Evolutionary conservation across 2,329 filamentous ascomycete species (phyloP), one percentile per base, ranked within the genome.

Genomic region (Apiospora sp.): DNA sequence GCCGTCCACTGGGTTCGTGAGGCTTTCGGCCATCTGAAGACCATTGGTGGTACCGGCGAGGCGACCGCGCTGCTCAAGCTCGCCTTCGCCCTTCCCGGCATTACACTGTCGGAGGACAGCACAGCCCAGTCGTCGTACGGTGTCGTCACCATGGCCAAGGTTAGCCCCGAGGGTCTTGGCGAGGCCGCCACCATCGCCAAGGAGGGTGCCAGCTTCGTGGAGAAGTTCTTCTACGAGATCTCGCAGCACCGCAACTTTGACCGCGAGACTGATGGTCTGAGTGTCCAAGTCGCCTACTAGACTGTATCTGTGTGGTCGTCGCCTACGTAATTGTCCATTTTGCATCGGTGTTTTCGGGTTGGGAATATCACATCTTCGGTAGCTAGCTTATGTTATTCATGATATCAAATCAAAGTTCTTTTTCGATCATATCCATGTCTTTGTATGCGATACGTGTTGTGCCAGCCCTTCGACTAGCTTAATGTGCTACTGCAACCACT

Each of bases 1-100:
- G 92, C 92, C 0, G 79, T 93, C 1, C 92, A 96, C 84, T 96
- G 92, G 89, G 84, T 96, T 4, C 88, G 92, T 2, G 94, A 96
- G 81, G 92, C 93, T 0, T 96, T 96, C 76, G 93, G 93, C 0
- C 94, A 96, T 75, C 86, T 95, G 69, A 96, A 96, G 85, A 85
- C 93, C 1, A 92, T 96, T 34, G 94, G 90, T 1, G 94, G 92
- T 0, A 92, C 92, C 0, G 93, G 92, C 0, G 93, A 95, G 79
- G 93, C 87, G 0, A 89, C 94, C 0, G 84, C 89, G 3, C 84
- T 96, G 54, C 86, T 96, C 41, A 79, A 85, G 24, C 78, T 82
- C 49, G 86, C 87, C 0, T 79, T 89, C 22, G 81, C 82, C 6
- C 75, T 89, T 12, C 82, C 84, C 0, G 81, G 80, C 3, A 79